These are phyloP conservation scores for Niebla homalea DNA, from an alignment of 495 filamentous ascomycete species.

Conservation along the genomic window DNA sequence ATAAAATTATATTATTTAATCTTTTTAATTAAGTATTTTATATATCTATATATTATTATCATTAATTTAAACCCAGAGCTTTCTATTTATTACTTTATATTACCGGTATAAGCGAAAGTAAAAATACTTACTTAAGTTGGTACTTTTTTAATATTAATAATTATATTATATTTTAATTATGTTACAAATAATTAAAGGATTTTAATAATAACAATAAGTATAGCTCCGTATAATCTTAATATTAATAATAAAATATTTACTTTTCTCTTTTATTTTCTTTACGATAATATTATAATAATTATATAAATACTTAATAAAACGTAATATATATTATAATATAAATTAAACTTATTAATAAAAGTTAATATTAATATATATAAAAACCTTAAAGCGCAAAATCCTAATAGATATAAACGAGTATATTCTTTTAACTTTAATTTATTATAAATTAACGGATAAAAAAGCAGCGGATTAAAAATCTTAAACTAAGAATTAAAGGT, in stretches of 20 bases:
- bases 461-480: not conserved
- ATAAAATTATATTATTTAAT: not conserved
- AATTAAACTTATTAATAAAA: not conserved
- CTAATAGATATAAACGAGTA: not conserved
- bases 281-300: not conserved
- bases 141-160: not conserved
- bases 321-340: slow-evolving; percentile 5
- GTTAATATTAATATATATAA: not conserved
- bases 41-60: not conserved
- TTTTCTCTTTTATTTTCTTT: not conserved
- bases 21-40: slow-evolving; percentile 2
- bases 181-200: not conserved
- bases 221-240: not conserved
- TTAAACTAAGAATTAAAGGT: not conserved
- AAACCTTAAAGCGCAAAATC: not conserved
- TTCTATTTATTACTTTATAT: slow-evolving; percentile 4
- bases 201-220: not conserved
- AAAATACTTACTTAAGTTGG: not conserved
- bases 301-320: slow-evolving; percentile 4
- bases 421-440: slow-evolving; percentile 1
- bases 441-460: not conserved
- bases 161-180: not conserved
- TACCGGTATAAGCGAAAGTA: not conserved
- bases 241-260: slow-evolving; percentile 1
- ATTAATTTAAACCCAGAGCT: not conserved